Conservation (phyloP, 768 basidiomycete species). For the Agaricus subrufescens region DNA sequence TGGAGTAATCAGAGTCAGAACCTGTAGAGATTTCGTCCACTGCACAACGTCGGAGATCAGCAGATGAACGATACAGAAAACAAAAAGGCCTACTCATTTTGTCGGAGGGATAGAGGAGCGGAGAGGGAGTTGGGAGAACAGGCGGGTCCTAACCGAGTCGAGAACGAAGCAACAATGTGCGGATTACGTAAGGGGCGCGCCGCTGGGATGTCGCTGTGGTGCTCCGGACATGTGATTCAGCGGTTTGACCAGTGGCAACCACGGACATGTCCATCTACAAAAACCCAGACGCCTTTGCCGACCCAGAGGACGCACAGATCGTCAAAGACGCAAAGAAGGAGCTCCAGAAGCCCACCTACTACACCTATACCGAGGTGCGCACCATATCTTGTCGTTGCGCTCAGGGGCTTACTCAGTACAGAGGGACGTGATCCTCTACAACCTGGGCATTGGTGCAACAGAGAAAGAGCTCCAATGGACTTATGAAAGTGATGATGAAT, state of each 20-base stretch:
- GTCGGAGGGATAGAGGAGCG: no score
- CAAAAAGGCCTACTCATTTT: no score
- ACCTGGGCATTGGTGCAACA: conserved; percentile 90
- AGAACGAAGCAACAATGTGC: not conserved
- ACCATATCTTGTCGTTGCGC: not conserved
- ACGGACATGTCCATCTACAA: conserved; percentile 33
- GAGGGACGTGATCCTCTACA: conserved; percentile 91
- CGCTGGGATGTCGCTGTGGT: not conserved
- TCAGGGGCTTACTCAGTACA: conserved; percentile 14
- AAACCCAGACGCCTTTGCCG: conserved; percentile 50
- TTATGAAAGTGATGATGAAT: conserved; percentile 85
- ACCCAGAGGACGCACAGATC: conserved; percentile 77
- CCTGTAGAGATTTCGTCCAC: conserved; percentile 89
- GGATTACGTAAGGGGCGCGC: not conserved
- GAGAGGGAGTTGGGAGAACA: not conserved
- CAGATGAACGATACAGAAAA: no score
- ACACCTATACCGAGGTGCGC: conserved; percentile 66
- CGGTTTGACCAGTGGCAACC: not conserved
- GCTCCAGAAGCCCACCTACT: conserved; percentile 50
- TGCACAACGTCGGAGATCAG: conserved; percentile 15
- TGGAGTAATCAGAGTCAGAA: conserved; percentile 94
- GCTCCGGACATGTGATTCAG: not conserved
- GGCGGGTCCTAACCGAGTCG: not conserved
- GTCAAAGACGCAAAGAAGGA: conserved; percentile 79
- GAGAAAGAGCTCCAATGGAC: conserved; percentile 90